Conservation (phyloP, 2,329 filamentous ascomycete species). For the Penicillium sp. region DNA sequence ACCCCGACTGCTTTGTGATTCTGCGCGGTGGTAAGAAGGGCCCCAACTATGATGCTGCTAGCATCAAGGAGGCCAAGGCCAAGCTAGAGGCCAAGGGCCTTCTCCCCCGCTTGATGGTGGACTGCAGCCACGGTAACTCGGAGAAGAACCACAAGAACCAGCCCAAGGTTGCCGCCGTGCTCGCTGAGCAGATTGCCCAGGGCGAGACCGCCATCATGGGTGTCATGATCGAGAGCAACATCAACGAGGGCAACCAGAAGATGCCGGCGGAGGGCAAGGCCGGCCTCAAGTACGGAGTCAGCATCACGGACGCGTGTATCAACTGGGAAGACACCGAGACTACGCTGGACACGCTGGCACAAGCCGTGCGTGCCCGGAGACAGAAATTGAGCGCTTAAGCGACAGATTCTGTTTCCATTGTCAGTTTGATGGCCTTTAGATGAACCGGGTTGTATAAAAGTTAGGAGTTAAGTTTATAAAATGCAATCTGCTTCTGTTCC, state of each 20-base stretch:
- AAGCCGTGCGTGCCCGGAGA: conserved; percentile 71
- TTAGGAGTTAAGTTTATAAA: too few relatives aligned
- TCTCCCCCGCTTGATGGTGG: conserved; percentile 80
- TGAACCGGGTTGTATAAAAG: conserved; percentile 4
- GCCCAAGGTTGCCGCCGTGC: conserved; percentile 75
- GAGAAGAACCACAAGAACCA: conserved; percentile 97
- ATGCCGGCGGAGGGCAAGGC: conserved; percentile 79
- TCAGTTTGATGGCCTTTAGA: conserved; percentile 6
- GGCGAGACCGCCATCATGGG: conserved; percentile 89
- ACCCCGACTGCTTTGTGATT: conserved; percentile 96
- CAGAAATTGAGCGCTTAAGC: conserved; percentile 35
- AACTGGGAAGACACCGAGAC: conserved; percentile 83
- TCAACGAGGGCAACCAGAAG: conserved; percentile 91
- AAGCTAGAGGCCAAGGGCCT: conserved; percentile 70
- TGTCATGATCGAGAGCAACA: conserved; percentile 98
- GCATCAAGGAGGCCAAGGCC: conserved; percentile 76
- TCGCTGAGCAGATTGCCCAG: conserved; percentile 77
- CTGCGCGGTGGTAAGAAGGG: conserved; percentile 87
- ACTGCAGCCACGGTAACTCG: conserved; percentile 96
- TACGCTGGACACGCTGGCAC: conserved; percentile 71
- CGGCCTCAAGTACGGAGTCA: conserved; percentile 86
- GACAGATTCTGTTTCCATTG: conserved; percentile 10
- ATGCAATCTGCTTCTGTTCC: too few relatives aligned
- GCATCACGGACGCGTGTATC: conserved; percentile 97
- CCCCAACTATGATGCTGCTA: conserved; percentile 85